Conservation (phyloP, 768 basidiomycete species). For the Infundibulicybe gibba region DNA sequence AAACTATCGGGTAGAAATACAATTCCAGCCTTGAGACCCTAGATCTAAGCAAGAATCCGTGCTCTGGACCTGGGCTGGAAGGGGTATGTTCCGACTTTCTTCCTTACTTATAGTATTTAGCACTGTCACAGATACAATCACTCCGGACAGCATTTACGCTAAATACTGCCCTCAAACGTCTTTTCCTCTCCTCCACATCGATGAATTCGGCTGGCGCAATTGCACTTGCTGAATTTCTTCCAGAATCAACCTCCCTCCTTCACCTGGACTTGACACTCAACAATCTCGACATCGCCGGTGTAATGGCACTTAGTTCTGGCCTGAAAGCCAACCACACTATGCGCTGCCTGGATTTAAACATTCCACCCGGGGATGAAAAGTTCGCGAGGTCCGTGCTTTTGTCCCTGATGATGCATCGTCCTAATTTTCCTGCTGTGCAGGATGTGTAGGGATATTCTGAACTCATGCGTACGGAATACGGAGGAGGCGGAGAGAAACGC, state of each 20-base stretch:
- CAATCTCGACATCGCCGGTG: conserved; percentile 80
- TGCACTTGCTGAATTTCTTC: conserved; percentile 93
- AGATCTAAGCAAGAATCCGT: conserved; percentile 91
- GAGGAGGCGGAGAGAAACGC: conserved; percentile 67
- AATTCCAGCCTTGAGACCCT: conserved; percentile 92
- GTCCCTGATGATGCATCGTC: background rate
- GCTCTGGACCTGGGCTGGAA: conserved; percentile 84
- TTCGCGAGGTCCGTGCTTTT: conserved; percentile 55
- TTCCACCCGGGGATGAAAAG: conserved; percentile 81
- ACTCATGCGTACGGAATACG: conserved; percentile 89
- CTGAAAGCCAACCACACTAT: conserved; percentile 82
- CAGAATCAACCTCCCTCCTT: conserved; percentile 80
- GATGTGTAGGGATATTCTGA: conserved; percentile 86
- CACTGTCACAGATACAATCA: conserved; percentile 63
- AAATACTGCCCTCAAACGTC: conserved; percentile 85
- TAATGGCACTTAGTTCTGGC: conserved; percentile 87
- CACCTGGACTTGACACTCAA: conserved; percentile 92
- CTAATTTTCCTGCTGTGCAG: conserved; percentile 23
- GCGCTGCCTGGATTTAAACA: conserved; percentile 90
- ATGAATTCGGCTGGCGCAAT: conserved; percentile 87
- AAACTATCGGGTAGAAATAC: conserved; percentile 64
- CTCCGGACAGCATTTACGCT: conserved; percentile 91
- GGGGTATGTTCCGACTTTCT: conserved; percentile 57
- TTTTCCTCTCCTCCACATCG: conserved; percentile 84
- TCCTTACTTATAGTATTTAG: background rate